Conservation (phyloP, 2,329 filamentous ascomycete species). For the Aspergillus tanneri region DNA sequence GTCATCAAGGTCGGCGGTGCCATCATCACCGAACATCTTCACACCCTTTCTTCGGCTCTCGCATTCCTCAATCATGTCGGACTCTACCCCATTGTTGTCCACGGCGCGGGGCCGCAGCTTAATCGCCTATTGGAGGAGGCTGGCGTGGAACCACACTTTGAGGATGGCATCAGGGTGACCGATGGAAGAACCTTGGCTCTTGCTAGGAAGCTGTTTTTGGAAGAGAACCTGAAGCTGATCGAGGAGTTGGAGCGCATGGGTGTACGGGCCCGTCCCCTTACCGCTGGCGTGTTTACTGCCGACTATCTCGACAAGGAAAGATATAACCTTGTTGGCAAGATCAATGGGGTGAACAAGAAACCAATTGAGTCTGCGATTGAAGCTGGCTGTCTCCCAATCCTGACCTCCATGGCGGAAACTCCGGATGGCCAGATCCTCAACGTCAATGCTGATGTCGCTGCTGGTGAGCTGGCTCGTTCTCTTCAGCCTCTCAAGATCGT, state of each 20-base stretch:
- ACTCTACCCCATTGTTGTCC: constrained; percentile 91
- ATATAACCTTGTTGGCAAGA: constrained; percentile 93
- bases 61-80: constrained; percentile 93
- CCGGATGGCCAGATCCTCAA: constrained; percentile 90
- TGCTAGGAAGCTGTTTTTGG: constrained; percentile 86
- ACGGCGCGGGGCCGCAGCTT: constrained; percentile 91
- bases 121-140: constrained; percentile 88
- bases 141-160: constrained; percentile 90
- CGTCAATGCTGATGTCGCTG: constrained; percentile 96
- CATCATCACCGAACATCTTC: constrained; percentile 89
- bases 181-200: constrained; percentile 92
- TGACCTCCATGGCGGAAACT: constrained; percentile 96
- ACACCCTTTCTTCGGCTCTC: constrained; percentile 84
- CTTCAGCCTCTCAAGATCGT: constrained; percentile 96
- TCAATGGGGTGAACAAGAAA: constrained; percentile 85
- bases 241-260: constrained; percentile 87
- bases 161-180: constrained; percentile 93
- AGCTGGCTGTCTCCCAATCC: constrained; percentile 84
- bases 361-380: constrained; percentile 89
- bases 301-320: constrained; percentile 96
- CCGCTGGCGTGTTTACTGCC: constrained; percentile 83
- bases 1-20: constrained; percentile 98
- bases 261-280: constrained; percentile 84
- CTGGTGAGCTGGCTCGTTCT: constrained; percentile 83
- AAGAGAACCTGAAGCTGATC: constrained; percentile 91